Percentiles rank a stretch among this genome's conserved stretches.
phyloP scores from a whole-genome alignment of 768 basidiomycete species.

The Tulasnella sp. region DNA sequence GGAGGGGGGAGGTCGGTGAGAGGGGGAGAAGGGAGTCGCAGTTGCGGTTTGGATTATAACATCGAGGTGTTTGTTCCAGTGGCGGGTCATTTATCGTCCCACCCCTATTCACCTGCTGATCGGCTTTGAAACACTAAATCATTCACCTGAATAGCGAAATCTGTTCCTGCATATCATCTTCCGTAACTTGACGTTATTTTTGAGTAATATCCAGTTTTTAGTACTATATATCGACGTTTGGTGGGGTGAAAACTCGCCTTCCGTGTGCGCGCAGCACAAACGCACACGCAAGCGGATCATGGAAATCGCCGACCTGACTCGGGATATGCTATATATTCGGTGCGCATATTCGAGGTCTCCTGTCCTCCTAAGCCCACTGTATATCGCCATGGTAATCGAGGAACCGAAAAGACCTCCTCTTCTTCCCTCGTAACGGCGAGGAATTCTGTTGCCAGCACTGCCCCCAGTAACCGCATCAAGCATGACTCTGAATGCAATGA shows the following conservation, averaged over 20 bases:
- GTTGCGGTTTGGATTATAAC: slow-evolving; percentile 2
- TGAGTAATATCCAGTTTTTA: background rate
- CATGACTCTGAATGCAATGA: too few relatives aligned
- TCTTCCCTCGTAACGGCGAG: too few relatives aligned
- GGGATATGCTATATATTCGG: background rate
- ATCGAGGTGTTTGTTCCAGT: background rate
- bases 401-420: background rate
- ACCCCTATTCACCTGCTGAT: background rate
- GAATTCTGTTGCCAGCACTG: too few relatives aligned
- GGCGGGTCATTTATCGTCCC: background rate
- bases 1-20: slow-evolving; percentile 6
- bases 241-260: background rate
- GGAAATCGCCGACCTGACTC: background rate
- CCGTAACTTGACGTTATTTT: background rate
- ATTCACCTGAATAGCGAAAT: background rate
- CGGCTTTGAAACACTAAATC: background rate
- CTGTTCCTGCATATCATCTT: background rate
- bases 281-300: background rate
- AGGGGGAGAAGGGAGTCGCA: background rate
- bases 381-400: background rate
- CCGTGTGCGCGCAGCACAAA: background rate
- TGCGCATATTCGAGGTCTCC: background rate
- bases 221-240: background rate
- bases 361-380: background rate
- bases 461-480: too few relatives aligned